Base-by-base conservation (phyloP, 2,329 filamentous ascomycete species). In the Arthroderma sp. region DNA sequence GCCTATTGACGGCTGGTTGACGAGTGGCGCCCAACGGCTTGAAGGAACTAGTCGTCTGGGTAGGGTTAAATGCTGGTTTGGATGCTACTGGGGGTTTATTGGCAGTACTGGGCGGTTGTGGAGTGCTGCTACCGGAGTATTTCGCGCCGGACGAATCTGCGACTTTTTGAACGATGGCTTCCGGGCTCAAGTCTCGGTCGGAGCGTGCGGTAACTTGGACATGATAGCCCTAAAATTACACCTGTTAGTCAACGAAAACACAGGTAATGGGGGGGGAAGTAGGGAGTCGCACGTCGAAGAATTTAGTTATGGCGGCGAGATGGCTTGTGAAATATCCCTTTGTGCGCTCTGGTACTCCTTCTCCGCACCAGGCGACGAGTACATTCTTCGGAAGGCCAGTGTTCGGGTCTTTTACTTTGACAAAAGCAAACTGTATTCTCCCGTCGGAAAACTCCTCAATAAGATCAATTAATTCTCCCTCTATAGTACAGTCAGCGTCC, bases 301-400 rank as follows among this genome's bases (percentile, higher is more conserved):
- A 74, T 67, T 94, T 95, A 50, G 87, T 81, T 33, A 96, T 87
- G 40, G 86, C 82, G 49, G 83, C 81, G 40, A 91, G 71, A 66
- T 98, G 89, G 68, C 87, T 95, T 53, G 86, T 94, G 63, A 98
- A 98, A 68, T 96, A 96, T 53, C 91, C 91, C 68, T 96, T 98
- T 50, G 89, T 96, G 57, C 89, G 76, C 68, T 98, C 91, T n/a
- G 91, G 91, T 10, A 98, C 91, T 55, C 91, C 91, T 60, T 93
- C 89, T 53, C 91, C 91, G 64, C 91, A 98, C 83, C 91, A 98
- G 53, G 84, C 88, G 61, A 98, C 86, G 53, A 98, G 74, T 48
- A 94, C 86, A 62, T 81, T 84, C 71, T 98, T 98, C 41, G 89
- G 87, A 10, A 98, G 77, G 22, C 73, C 71, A 2, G 83, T 86